A percentile compares a stretch with the other conserved stretches of the same genome.
Evolutionary conservation across 2,329 filamentous ascomycete genomes (phyloP).

Genomic region (Pseudogymnoascus verrucosus): DNA sequence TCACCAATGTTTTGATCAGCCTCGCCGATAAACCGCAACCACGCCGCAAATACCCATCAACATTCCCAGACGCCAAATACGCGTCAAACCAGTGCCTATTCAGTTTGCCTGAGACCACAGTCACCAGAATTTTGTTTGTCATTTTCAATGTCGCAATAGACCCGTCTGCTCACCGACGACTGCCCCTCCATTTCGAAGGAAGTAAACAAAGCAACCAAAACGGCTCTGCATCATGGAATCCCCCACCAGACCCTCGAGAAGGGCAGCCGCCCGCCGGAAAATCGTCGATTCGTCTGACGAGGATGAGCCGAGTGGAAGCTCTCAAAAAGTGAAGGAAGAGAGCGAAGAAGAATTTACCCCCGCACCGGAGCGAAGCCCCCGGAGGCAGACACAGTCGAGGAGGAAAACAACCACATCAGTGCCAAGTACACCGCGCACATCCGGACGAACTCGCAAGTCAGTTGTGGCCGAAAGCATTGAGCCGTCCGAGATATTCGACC

Average conservation of each 20-base stretch:
- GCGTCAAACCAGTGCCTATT: not conserved
- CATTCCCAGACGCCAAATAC: not conserved
- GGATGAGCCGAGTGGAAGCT: conserved; percentile 58
- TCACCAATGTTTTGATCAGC: conserved; percentile 7
- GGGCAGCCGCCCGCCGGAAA: conserved; percentile 57
- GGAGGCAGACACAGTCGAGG: conserved; percentile 46
- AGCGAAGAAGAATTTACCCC: conserved; percentile 75
- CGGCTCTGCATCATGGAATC: conserved; percentile 18
- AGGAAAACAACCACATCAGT: conserved; percentile 34
- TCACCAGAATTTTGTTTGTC: not conserved
- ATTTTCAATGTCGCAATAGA: conserved; percentile 2
- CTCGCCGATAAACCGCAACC: conserved; percentile 3
- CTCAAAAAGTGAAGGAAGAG: conserved; percentile 50
- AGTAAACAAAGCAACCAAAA: conserved; percentile 6
- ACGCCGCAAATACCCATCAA: not conserved
- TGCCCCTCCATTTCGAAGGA: conserved; percentile 1
- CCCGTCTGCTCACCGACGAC: not conserved
- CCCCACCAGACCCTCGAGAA: conserved; percentile 49
- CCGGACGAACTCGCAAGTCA: conserved; percentile 37
- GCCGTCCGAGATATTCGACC: conserved; percentile 52
- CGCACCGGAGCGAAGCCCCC: conserved; percentile 51
- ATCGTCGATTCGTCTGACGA: conserved; percentile 70
- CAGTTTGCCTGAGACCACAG: not conserved
- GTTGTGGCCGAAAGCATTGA: conserved; percentile 43
- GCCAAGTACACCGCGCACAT: conserved; percentile 20